A percentile compares a stretch with the other conserved stretches of the same genome.
Evolutionary conservation across 2,329 filamentous ascomycete genomes (phyloP).

Genomic region (Colletotrichum liaoningense): DNA sequence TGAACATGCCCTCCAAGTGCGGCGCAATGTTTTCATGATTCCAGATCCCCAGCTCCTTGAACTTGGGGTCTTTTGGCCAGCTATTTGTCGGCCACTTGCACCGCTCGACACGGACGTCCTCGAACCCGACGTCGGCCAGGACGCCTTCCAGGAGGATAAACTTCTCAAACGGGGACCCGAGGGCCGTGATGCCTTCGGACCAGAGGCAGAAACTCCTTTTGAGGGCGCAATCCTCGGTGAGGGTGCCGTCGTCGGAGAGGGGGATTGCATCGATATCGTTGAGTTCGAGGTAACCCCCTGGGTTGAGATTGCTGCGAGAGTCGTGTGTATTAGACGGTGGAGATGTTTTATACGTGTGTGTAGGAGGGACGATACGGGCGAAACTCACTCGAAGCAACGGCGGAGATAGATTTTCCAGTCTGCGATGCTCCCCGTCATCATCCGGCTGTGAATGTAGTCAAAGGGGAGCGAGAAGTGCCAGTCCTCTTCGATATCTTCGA

Average conservation of each 20-base stretch:
- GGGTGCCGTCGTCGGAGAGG: slow-evolving; percentile 37
- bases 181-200: not conserved
- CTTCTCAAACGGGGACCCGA: not conserved
- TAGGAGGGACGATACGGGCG: not conserved
- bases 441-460: slow-evolving; percentile 39
- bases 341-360: not conserved
- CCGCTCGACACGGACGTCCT: slow-evolving; percentile 42
- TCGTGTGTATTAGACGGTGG: no score
- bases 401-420: slow-evolving; percentile 39
- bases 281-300: slow-evolving; percentile 56
- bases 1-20: slow-evolving; percentile 45
- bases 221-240: not conserved
- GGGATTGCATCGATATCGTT: slow-evolving; percentile 52
- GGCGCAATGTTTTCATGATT: slow-evolving; percentile 35
- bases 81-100: slow-evolving; percentile 45
- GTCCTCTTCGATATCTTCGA: slow-evolving; percentile 52
- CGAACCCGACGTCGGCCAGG: slow-evolving; percentile 41
- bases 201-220: not conserved
- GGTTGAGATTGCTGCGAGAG: slow-evolving; percentile 42
- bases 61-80: slow-evolving; percentile 44
- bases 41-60: slow-evolving; percentile 43
- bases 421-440: slow-evolving; percentile 36
- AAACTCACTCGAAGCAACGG: slow-evolving; percentile 6
- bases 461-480: slow-evolving; percentile 50
- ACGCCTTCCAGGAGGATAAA: not conserved